These are phyloP conservation scores for Carallia brachiata DNA, from an alignment of 345 rosid genomes.

Conservation along the genomic window DNA sequence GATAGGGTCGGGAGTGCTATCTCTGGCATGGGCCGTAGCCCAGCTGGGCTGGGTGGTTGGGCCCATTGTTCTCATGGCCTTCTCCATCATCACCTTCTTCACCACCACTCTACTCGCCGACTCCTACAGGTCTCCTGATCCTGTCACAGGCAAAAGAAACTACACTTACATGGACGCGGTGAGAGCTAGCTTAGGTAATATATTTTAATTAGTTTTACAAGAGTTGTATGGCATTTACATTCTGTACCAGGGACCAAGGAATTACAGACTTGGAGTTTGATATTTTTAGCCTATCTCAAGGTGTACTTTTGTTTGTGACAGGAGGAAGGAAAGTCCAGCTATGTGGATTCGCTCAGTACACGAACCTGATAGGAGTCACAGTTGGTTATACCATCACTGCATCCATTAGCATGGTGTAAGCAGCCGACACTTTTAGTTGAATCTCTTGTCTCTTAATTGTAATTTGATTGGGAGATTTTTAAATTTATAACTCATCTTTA, in stretches of 20 bases:
- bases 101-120: slow-evolving; percentile 82
- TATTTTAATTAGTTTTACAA: not conserved
- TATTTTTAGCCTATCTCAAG: not conserved
- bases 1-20: slow-evolving; percentile 91
- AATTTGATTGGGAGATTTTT: no score
- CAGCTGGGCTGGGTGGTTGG: slow-evolving; percentile 92
- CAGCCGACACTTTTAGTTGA: not conserved
- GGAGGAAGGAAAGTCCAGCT: slow-evolving; percentile 25
- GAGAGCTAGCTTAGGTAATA: slow-evolving; percentile 60
- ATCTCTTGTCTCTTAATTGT: no score
- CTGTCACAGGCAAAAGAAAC: slow-evolving; percentile 71
- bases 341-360: slow-evolving; percentile 81
- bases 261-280: not conserved
- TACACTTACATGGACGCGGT: slow-evolving; percentile 91
- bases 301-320: not conserved
- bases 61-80: slow-evolving; percentile 54
- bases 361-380: slow-evolving; percentile 61
- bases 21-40: slow-evolving; percentile 86
- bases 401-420: slow-evolving; percentile 95
- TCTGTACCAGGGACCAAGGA: not conserved
- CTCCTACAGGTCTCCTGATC: slow-evolving; percentile 72
- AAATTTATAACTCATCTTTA: no score
- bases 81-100: slow-evolving; percentile 75
- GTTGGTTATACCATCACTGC: slow-evolving; percentile 93
- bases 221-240: not conserved